Evolutionary conservation across 805 yeast species (phyloP), one percentile per base, ranked within the genome.

Genomic region (Saccharomyces jurei): DNA sequence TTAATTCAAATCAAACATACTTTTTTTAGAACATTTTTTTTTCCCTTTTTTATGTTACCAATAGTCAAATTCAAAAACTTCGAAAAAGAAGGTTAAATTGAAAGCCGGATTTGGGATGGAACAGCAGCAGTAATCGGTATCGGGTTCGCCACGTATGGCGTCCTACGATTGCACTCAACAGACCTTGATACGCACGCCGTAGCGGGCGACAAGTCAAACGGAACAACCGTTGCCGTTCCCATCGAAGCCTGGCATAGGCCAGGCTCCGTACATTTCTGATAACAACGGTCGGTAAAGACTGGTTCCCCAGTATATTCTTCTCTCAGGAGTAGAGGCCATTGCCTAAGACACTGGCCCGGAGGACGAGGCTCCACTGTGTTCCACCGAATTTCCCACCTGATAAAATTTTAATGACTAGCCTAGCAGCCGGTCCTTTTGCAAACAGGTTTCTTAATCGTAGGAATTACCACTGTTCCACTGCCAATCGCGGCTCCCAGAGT

Each of bases 341-440:
- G 21, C n/a, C 31, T 25, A 31, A 17, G 51, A 21, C 25, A 21
- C 4, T 49, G 46, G 6, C 41, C 28, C 32, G 52, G 49, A 48
- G 29, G 52, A 41, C 48, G 11, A 46, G 49, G 28, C 49, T 31
- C 60, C 65, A 61, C 62, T 57, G 69, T 59, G 68, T 63, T 68
- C 58, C 72, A 68, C 72, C 72, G 72, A 68, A 68, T 68, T 68
- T 68, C 72, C 72, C 72, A 68, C 72, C 71, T 68, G 72, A 57
- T 52, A 25, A 9, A 9, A 29, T 29, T 28, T 21, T 11, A 41
- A 48, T 21, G 14, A 29, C 41, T 14, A 11, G 28, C 27, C 41
- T 11, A 9, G 6, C 13, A n/a, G 32, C 32, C 31, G 51, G 17
- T 48, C 55, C 55, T 58, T 57, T 47, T 60, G 65, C 50, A 60